Conservation (phyloP, 345 rosid species). For the Salix suchowensis region DNA sequence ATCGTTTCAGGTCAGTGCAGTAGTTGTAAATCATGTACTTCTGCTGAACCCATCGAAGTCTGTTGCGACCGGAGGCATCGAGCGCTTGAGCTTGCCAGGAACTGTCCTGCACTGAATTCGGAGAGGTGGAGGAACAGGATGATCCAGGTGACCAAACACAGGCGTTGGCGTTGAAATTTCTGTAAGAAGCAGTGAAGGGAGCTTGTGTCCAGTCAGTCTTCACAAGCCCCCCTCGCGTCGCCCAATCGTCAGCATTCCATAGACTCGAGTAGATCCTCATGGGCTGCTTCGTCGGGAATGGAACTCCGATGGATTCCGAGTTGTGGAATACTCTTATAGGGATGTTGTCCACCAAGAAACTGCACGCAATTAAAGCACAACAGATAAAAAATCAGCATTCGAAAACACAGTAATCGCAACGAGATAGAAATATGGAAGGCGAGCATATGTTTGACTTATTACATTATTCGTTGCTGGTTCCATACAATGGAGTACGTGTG, state of each 20-base stretch:
- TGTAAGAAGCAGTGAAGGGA: conserved; percentile 6
- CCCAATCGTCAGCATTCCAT: conserved; percentile 14
- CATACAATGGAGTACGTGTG: conserved; percentile 9
- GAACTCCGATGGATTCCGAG: background rate
- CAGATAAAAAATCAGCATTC: background rate
- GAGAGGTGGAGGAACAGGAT: background rate
- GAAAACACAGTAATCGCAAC: background rate
- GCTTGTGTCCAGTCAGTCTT: conserved; percentile 14
- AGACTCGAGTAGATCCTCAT: conserved; percentile 11
- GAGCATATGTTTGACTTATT: background rate
- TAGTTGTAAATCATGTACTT: conserved; percentile 14
- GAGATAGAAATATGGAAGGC: background rate
- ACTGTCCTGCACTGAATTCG: background rate
- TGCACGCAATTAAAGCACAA: background rate
- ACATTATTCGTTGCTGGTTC: conserved; percentile 7
- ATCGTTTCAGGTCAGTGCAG: conserved; percentile 4
- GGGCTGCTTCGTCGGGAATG: conserved; percentile 11
- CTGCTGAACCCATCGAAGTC: conserved; percentile 7
- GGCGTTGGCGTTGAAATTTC: conserved; percentile 1
- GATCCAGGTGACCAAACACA: background rate
- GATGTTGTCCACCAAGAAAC: conserved; percentile 11
- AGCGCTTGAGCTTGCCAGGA: conserved; percentile 2
- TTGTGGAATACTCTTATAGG: conserved; percentile 13
- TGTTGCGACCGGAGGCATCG: conserved; percentile 1
- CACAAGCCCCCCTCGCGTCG: conserved; percentile 7